These are phyloP conservation scores for Macrolepiota albuminosa DNA, from an alignment of 768 basidiomycete species.

Conservation along the genomic window DNA sequence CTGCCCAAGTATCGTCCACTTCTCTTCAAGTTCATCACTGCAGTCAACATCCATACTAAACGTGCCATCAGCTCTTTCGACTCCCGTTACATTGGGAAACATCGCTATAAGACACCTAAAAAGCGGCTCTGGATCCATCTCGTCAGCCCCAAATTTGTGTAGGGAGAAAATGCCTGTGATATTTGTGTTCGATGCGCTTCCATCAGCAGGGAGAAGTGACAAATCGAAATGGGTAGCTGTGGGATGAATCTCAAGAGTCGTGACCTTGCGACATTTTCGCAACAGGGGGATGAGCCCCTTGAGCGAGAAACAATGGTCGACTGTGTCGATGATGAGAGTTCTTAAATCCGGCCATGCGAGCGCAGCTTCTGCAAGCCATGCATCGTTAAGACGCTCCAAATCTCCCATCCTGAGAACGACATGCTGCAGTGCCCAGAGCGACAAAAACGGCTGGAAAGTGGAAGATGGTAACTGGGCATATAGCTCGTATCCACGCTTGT, in stretches of 20 bases:
- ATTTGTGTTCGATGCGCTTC: background rate
- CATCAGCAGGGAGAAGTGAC: background rate
- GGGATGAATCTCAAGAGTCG: background rate
- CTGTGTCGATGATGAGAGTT: background rate
- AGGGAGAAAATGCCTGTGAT: background rate
- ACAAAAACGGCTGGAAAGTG: background rate
- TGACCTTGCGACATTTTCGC: constrained; percentile 1
- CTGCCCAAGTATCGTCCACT: background rate
- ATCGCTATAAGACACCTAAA: constrained; percentile 1
- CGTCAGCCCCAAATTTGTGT: background rate
- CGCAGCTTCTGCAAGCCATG: constrained; percentile 2
- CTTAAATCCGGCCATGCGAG: background rate
- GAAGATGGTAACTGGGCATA: no score
- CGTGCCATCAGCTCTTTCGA: background rate
- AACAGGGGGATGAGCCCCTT: constrained; percentile 1
- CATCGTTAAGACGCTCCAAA: background rate
- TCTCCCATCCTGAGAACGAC: background rate
- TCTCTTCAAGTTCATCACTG: background rate
- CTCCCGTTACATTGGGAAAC: constrained; percentile 1
- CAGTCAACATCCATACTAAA: background rate
- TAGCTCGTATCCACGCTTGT: no score
- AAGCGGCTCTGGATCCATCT: background rate
- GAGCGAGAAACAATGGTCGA: background rate
- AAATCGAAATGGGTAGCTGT: background rate
- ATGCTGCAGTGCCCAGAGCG: background rate